Evolutionary conservation across 441 rosid species (phyloP), one percentile per base, ranked within the genome.

Genomic region (Populus trichocarpa): DNA sequence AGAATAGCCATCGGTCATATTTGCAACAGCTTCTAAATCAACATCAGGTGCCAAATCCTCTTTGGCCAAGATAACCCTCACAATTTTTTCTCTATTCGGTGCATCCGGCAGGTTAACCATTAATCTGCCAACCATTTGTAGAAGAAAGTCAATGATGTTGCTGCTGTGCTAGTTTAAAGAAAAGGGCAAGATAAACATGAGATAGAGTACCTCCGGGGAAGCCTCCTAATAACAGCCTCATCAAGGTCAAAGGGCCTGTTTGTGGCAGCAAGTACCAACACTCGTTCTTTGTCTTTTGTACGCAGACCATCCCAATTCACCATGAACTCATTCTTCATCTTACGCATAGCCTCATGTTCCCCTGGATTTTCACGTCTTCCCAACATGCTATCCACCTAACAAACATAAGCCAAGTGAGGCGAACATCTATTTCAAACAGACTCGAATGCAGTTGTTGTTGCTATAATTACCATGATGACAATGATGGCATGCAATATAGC

Each of bases 311-410:
- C 99, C 99, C 99, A 97, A 77, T 97, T 95, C 64, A 95, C 93
- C 98, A 97, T 97, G 73, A 97, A 97, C 77, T 97, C 99, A 66
- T 97, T 97, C 88, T 97, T 97, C 99, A 97, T 97, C 88, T 97
- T 97, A 30, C 99, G 97, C 99, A 95, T 97, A 20, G 99, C 99
- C 83, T 97, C 99, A 40, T 97, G 99, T 81, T 97, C 99, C 73
- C 99, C 98, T 18, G 98, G 98, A 88, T 92, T 97, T 84, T 97
- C 99, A 67, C 98, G 93, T 81, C 99, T 91, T 79, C 99, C 99
- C 76, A 97, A 84, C 99, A 97, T 95, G 83, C 99, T 97, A 84
- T 97, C 99, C 78, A 97, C 99, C 99, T 97, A 86, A 22, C 71
- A 83, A 73, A 65, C 71, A 75, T 46, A 50, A 69, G 69, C 73